Conservation (phyloP, 1,284 basidiomycete species). For the Phellinidium pouzarii region DNA sequence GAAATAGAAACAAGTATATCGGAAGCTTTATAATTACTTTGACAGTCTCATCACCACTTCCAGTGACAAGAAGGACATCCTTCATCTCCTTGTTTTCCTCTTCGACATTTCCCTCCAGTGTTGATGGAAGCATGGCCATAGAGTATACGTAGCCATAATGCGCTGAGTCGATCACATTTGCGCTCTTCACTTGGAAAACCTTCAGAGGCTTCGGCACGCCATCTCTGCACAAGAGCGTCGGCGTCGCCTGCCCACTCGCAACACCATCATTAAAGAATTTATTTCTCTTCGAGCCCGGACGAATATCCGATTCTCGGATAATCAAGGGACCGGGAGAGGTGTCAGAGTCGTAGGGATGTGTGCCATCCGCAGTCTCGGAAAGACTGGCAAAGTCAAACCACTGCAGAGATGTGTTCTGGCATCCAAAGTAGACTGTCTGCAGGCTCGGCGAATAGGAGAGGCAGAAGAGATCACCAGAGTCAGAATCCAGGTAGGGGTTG, state of each 20-base stretch:
- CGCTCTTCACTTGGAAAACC: constrained; percentile 50
- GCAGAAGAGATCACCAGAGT: constrained; percentile 87
- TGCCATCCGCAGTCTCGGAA: neutral
- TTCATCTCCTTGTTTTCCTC: constrained; percentile 30
- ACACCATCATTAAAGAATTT: constrained; percentile 60
- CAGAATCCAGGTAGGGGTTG: constrained; percentile 77
- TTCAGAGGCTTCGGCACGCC: constrained; percentile 29
- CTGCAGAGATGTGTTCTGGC: constrained; percentile 86
- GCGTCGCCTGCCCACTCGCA: constrained; percentile 21
- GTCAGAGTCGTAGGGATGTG: constrained; percentile 1
- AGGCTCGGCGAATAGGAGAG: constrained; percentile 71
- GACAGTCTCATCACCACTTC: constrained; percentile 84
- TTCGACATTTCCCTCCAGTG: constrained; percentile 33
- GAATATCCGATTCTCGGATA: constrained; percentile 5
- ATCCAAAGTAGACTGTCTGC: constrained; percentile 80
- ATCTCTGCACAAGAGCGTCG: constrained; percentile 10
- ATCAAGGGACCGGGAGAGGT: constrained; percentile 1
- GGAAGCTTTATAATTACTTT: constrained; percentile 43
- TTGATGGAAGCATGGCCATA: constrained; percentile 54
- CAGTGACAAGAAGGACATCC: constrained; percentile 61
- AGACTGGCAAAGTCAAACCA: constrained; percentile 64
- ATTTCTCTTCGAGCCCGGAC: constrained; percentile 46
- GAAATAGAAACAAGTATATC: constrained; percentile 12
- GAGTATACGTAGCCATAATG: constrained; percentile 95
- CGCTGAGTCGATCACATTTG: constrained; percentile 76